Evolutionary conservation across 2,329 filamentous ascomycete species (phyloP).

Genomic region (Fusarium gaditjirri): DNA sequence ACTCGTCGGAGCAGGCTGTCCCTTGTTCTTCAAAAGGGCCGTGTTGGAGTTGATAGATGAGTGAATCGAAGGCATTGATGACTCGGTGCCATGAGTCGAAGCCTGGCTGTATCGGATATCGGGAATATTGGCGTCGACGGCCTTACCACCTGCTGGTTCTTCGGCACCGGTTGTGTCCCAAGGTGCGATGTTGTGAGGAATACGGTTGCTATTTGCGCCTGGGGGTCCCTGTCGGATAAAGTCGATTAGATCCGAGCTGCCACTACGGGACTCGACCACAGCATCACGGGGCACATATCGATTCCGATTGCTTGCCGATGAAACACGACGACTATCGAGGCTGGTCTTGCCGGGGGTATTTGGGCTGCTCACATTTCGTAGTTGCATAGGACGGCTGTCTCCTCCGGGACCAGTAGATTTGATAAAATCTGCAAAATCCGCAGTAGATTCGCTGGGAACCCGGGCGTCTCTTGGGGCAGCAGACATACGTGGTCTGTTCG

Average conservation of each 20-base stretch:
- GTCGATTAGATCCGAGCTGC: conserved; percentile 90
- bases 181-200: conserved; percentile 84
- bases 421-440: conserved; percentile 91
- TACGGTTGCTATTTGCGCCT: conserved; percentile 68
- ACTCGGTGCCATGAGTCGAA: conserved; percentile 67
- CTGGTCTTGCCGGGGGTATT: conserved; percentile 50
- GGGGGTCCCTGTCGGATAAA: conserved; percentile 92
- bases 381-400: conserved; percentile 51
- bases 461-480: conserved; percentile 75
- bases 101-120: conserved; percentile 66
- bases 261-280: conserved; percentile 68
- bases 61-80: conserved; percentile 64
- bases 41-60: conserved; percentile 81
- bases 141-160: conserved; percentile 64
- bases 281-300: conserved; percentile 79
- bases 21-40: conserved; percentile 66
- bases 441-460: conserved; percentile 74
- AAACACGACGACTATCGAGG: conserved; percentile 53
- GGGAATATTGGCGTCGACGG: conserved; percentile 67
- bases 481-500: conserved; percentile 38
- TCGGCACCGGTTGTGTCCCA: conserved; percentile 90
- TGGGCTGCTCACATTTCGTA: conserved; percentile 49
- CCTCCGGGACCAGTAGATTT: conserved; percentile 81
- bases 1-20: conserved; percentile 42
- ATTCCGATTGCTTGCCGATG: conserved; percentile 56